phyloP scores from a whole-genome alignment of 495 filamentous ascomycete genomes.

The Astrocystis sublimbata region DNA sequence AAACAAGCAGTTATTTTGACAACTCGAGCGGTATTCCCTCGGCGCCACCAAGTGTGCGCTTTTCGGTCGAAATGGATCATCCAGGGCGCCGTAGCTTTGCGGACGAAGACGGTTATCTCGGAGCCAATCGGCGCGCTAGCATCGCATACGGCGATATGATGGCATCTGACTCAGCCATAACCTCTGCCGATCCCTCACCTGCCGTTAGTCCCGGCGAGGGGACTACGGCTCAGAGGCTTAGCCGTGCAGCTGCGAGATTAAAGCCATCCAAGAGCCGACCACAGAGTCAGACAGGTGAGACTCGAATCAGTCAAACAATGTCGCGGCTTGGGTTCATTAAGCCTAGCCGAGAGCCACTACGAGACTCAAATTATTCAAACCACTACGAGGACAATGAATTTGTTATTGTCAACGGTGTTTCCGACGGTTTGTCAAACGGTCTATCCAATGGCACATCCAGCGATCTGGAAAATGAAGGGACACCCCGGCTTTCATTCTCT shows the following conservation, averaged over 20 bases:
- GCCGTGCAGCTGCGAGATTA: slow-evolving; percentile 61
- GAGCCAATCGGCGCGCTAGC: slow-evolving; percentile 47
- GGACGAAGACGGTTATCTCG: slow-evolving; percentile 38
- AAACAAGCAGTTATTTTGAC: slow-evolving; percentile 47
- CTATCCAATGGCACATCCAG: no score
- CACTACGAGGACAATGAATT: slow-evolving; percentile 38
- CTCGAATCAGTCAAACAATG: slow-evolving; percentile 65
- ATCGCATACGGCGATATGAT: slow-evolving; percentile 49
- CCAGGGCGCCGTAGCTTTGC: slow-evolving; percentile 37
- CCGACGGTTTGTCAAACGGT: no score
- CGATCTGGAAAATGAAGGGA: slow-evolving; percentile 36
- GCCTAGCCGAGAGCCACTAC: slow-evolving; percentile 51
- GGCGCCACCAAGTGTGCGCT: slow-evolving; percentile 39
- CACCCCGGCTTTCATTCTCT: background rate
- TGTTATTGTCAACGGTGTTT: slow-evolving; percentile 38
- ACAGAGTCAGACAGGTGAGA: slow-evolving; percentile 66
- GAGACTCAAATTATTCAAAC: slow-evolving; percentile 32
- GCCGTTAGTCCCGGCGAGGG: slow-evolving; percentile 53
- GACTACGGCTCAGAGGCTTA: slow-evolving; percentile 50
- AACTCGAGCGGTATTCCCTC: slow-evolving; percentile 28
- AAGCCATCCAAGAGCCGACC: slow-evolving; percentile 64
- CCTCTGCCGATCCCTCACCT: slow-evolving; percentile 39
- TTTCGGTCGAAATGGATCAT: slow-evolving; percentile 42
- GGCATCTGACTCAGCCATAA: slow-evolving; percentile 38
- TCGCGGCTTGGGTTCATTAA: slow-evolving; percentile 60